Conservation (phyloP, 208 protist species). For the Porcisia hertigi region DNA sequence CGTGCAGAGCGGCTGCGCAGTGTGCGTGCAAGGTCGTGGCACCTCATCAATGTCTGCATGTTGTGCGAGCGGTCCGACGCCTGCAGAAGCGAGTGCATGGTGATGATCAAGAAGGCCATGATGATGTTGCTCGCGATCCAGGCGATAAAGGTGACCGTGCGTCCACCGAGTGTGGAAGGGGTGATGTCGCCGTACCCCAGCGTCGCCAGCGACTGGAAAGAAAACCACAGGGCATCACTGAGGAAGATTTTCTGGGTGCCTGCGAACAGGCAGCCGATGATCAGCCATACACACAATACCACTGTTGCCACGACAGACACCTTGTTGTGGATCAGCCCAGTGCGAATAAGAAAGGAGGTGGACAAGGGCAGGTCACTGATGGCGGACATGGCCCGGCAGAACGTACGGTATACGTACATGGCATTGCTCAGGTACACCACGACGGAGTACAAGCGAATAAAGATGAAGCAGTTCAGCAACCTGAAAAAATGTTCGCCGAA, state of each 20-base stretch:
- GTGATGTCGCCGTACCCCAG: conserved; percentile 82
- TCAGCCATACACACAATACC: conserved; percentile 43
- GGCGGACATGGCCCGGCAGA: conserved; percentile 65
- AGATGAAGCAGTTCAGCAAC: conserved; percentile 72
- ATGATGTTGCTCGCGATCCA: conserved; percentile 59
- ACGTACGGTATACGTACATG: conserved; percentile 65
- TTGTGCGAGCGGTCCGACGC: conserved; percentile 40
- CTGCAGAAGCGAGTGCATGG: conserved; percentile 33
- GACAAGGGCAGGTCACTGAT: conserved; percentile 51
- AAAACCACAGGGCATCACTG: conserved; percentile 71
- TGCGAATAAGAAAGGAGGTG: conserved; percentile 70
- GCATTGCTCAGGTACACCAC: conserved; percentile 75
- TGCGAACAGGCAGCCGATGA: conserved; percentile 52
- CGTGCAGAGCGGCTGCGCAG: conserved; percentile 48
- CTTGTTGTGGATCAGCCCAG: conserved; percentile 52
- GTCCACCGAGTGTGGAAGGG: conserved; percentile 47
- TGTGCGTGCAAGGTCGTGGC: conserved; percentile 50
- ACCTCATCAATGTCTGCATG: conserved; percentile 53
- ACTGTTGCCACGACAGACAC: conserved; percentile 28
- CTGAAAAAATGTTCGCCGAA: conserved; percentile 52
- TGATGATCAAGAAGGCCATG: conserved; percentile 31
- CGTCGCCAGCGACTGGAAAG: conserved; percentile 74
- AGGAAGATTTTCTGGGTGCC: conserved; percentile 49
- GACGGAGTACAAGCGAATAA: conserved; percentile 69
- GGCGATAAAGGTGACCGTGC: conserved; percentile 48